Conservation (phyloP, 192 early-diverging fungal species). For the Backusella circina region DNA sequence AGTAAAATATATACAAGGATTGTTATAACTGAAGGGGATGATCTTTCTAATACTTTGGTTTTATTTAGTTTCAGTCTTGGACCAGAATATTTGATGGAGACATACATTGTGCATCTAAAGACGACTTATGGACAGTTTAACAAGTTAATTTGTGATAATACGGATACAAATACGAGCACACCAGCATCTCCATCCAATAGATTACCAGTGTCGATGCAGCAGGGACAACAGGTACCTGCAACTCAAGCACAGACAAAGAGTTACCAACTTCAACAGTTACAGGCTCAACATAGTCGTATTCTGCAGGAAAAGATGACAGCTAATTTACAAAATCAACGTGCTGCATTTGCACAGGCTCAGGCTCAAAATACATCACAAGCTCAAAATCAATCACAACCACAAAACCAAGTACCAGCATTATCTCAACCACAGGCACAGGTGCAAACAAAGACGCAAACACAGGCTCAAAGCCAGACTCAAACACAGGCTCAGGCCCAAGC, state of each 20-base stretch:
- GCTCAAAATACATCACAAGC: neutral
- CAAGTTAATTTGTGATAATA: slow-evolving; percentile 31
- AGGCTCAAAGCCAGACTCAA: slow-evolving; percentile 20
- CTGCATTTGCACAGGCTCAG: slow-evolving; percentile 9
- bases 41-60: neutral
- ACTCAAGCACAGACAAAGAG: slow-evolving; percentile 14
- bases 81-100: slow-evolving; percentile 35
- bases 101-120: slow-evolving; percentile 33
- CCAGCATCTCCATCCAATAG: slow-evolving; percentile 14
- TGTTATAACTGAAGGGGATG: neutral
- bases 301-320: slow-evolving; percentile 18
- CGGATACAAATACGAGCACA: slow-evolving; percentile 12
- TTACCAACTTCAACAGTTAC: slow-evolving; percentile 18
- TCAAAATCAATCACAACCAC: neutral
- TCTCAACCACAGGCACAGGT: neutral
- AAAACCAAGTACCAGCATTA: neutral
- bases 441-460: slow-evolving; percentile 8
- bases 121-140: slow-evolving; percentile 32
- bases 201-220: neutral
- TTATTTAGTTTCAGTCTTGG: slow-evolving; percentile 30
- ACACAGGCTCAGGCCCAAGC: slow-evolving; percentile 16
- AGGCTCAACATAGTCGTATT: slow-evolving; percentile 11
- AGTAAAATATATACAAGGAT: slow-evolving; percentile 27
- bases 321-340: slow-evolving; percentile 10
- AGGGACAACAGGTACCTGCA: slow-evolving; percentile 13